A percentile compares a stretch with the other conserved stretches of the same genome.
These are phyloP conservation scores for Colletotrichum truncatum DNA, from an alignment of 2,329 filamentous ascomycete species.

Conservation along the genomic window DNA sequence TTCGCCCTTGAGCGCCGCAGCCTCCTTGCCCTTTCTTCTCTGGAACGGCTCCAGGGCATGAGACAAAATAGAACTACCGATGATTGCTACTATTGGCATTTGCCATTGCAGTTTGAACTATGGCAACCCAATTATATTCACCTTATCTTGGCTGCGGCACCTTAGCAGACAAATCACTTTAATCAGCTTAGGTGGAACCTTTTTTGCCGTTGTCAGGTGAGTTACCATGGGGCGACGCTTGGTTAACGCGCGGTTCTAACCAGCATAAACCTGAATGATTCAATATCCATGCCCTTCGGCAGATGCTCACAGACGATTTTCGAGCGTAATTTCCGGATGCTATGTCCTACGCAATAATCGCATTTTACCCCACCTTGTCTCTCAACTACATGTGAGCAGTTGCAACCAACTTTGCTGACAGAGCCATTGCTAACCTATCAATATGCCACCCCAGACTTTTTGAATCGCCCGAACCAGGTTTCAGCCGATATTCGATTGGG, in stretches of 20 bases:
- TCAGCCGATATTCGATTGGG: background rate
- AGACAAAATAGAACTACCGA: constrained; percentile 4
- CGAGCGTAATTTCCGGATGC: constrained; percentile 11
- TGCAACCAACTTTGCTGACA: constrained; percentile 1
- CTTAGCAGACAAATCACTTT: background rate
- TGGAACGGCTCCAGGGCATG: background rate
- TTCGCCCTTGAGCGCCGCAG: background rate
- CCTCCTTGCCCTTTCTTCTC: background rate
- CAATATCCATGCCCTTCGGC: constrained; percentile 10
- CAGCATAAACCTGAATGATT: constrained; percentile 12
- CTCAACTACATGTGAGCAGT: constrained; percentile 10
- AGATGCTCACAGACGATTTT: background rate
- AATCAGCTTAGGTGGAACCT: background rate
- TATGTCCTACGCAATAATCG: background rate
- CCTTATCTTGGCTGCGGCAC: background rate
- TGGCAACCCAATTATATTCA: background rate
- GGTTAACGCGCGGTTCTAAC: background rate
- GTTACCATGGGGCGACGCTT: background rate
- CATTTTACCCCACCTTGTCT: background rate
- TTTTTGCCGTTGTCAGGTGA: background rate
- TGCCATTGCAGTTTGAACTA: background rate
- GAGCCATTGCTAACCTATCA: constrained; percentile 16
- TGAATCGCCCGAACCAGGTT: background rate
- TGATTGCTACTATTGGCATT: constrained; percentile 8
- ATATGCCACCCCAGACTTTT: constrained; percentile 5